Percentiles rank a stretch among this genome's conserved stretches.
These are phyloP conservation scores for Arctium lappa DNA, from an alignment of 129 eudicot genomes.

Conservation along the genomic window DNA sequence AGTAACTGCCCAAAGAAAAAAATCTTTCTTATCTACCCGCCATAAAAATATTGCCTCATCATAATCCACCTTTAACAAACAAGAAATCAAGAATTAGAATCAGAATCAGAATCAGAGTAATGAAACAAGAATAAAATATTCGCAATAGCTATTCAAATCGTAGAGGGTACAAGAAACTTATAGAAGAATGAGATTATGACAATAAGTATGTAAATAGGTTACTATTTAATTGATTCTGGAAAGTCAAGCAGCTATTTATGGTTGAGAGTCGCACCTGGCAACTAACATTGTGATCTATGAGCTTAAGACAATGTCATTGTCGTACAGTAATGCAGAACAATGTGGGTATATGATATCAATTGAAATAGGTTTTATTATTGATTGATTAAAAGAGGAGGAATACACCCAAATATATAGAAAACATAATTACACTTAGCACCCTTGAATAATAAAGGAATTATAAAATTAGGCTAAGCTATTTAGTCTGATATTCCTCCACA, in stretches of 20 bases:
- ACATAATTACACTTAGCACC: too few species aligned
- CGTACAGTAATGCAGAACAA: too few species aligned
- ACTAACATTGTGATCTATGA: too few species aligned
- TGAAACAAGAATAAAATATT: neutral
- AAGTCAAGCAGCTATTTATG: neutral
- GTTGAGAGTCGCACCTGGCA: too few species aligned
- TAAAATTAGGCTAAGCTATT: too few species aligned
- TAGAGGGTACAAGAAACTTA: neutral
- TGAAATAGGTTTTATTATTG: too few species aligned
- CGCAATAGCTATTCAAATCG: neutral
- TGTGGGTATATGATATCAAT: too few species aligned
- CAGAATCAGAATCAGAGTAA: slow-evolving; percentile 16
- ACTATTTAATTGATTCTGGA: neutral
- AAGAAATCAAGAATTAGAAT: slow-evolving; percentile 12
- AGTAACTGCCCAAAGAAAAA: slow-evolving; percentile 70
- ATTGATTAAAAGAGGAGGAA: too few species aligned
- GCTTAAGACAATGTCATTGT: too few species aligned
- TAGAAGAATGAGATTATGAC: neutral
- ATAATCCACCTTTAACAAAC: slow-evolving; percentile 63
- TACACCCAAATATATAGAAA: too few species aligned
- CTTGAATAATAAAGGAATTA: too few species aligned
- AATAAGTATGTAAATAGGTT: neutral
- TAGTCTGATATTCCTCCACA: too few species aligned
- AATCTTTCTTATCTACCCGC: slow-evolving; percentile 76
- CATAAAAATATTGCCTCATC: slow-evolving; percentile 72